Conservation (phyloP, 148 eudicot species). For the Suaeda aralocaspica region DNA sequence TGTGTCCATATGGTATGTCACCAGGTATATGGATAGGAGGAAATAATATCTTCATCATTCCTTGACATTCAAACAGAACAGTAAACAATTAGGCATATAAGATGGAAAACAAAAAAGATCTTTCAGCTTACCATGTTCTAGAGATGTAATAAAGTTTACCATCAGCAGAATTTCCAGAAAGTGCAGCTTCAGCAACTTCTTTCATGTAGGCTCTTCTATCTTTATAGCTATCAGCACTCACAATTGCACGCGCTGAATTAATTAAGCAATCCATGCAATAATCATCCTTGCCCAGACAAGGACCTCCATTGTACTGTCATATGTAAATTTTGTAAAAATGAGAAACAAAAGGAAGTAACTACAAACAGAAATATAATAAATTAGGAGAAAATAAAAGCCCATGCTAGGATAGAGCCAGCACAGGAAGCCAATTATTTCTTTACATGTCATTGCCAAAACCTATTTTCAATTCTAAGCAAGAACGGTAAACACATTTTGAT, state of each 20-base stretch:
- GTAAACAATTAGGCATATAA: not conserved
- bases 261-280: slow-evolving; percentile 64
- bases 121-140: slow-evolving; percentile 62
- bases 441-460: not conserved
- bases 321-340: not conserved
- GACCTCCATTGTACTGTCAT: slow-evolving; percentile 76
- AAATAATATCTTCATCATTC: too few species aligned
- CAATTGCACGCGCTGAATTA: slow-evolving; percentile 51
- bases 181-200: slow-evolving; percentile 83
- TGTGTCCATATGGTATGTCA: too few species aligned
- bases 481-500: too few species aligned
- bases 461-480: not conserved
- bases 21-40: too few species aligned
- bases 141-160: slow-evolving; percentile 70
- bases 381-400: not conserved
- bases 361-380: not conserved
- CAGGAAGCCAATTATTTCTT: not conserved
- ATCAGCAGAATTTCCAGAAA: slow-evolving; percentile 62
- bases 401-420: not conserved
- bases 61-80: too few species aligned
- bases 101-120: not conserved
- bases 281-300: slow-evolving; percentile 59
- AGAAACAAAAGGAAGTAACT: not conserved
- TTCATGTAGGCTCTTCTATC: slow-evolving; percentile 70
- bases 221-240: slow-evolving; percentile 76